Conservation (phyloP, 352 stramenopile species). For the Blastocystis sp. region DNA sequence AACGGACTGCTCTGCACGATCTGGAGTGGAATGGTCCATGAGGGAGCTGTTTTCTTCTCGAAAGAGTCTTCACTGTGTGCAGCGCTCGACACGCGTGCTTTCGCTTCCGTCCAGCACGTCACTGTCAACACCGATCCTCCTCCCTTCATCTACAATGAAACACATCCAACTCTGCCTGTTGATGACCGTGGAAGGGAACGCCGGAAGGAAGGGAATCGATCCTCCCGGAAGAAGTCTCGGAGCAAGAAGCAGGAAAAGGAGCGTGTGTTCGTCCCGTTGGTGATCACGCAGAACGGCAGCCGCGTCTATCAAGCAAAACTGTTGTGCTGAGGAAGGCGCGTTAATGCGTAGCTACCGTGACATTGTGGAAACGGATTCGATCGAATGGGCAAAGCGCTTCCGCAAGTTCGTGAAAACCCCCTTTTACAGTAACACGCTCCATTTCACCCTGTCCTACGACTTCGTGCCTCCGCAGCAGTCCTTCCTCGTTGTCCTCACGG, state of each 20-base stretch:
- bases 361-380: not conserved
- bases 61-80: too few species aligned
- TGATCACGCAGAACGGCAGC: not conserved
- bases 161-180: too few species aligned
- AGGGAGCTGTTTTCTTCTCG: too few species aligned
- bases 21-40: too few species aligned
- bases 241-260: not conserved
- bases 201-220: too few species aligned
- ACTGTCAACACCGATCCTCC: too few species aligned
- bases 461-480: not conserved
- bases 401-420: not conserved
- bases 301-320: not conserved
- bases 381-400: not conserved
- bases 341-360: not conserved
- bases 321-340: not conserved
- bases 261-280: not conserved
- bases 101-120: too few species aligned
- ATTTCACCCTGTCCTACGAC: not conserved
- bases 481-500: not conserved
- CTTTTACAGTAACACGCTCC: not conserved
- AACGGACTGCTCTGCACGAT: too few species aligned
- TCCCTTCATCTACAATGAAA: too few species aligned
- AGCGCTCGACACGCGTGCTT: too few species aligned
- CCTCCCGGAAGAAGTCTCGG: too few species aligned
- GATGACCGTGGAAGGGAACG: too few species aligned